Base-by-base conservation (phyloP, 352 stramenopile species). In the Phytophthora hybrid region DNA sequence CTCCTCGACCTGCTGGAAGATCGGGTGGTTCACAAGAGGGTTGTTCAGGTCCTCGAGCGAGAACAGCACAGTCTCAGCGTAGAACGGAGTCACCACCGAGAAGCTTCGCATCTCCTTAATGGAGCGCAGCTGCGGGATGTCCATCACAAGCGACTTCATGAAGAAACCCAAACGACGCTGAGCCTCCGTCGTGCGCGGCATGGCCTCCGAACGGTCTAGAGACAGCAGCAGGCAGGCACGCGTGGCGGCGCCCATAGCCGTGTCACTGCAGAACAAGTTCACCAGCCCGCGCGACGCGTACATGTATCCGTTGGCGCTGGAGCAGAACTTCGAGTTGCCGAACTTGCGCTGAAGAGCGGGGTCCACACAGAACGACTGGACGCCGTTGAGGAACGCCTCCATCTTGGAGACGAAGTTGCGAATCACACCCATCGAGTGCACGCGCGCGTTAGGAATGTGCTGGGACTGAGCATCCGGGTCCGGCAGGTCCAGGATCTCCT, bases 391-490 rank as follows among this genome's bases (percentile, higher is more conserved):
- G 59, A 96, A 90, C 1, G 73, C 73, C 41, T 96, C 89, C 88
- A 93, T 96, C 79, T 96, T 95, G 47, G 66, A 81, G n/a, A 96
- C 89, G 83, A 96, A 96, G 82, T 95, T 96, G 59, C 89, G 89
- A 31, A 93, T 93, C 41, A 95, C 84, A 59, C 89, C 89, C 66
- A 96, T 88, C 21, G 88, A 89, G 69, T 96, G 89, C 14, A 95
- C 84, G 44, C 76, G 80, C 1, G 82, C 79, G 14, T 84, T 82
- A 7, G 79, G 82, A 37, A 94, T 83, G 59, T 94, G 86, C 69
- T 90, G 86, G 4, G 86, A 94, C 66, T 80, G 80, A 13, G 82
- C 77, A 10, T 95, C 88, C 2, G 90, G 90, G 62, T 96, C 90
- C 13, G 90, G 88, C 37, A 96, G 63, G 61, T 96, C 90, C 37